Evolutionary conservation across 2,329 filamentous ascomycete genomes (phyloP).

Genomic region (Lojkania enalia): DNA sequence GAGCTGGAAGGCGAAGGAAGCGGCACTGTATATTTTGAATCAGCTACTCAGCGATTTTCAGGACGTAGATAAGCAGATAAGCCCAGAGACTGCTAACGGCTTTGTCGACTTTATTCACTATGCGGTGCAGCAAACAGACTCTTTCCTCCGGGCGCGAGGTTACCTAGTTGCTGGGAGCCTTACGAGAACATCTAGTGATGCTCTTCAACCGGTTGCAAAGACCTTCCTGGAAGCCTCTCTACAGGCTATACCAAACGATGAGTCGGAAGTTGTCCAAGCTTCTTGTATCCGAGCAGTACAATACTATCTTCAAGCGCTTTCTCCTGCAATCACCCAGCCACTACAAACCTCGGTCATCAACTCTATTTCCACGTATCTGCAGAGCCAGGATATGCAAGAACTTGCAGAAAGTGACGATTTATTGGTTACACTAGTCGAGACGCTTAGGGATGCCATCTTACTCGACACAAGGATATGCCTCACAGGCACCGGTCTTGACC

Average conservation of each 20-base stretch:
- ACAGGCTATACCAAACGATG: slow-evolving; percentile 72
- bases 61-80: slow-evolving; percentile 74
- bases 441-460: slow-evolving; percentile 78
- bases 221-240: slow-evolving; percentile 73
- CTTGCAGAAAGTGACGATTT: slow-evolving; percentile 89
- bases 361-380: slow-evolving; percentile 72
- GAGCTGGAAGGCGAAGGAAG: slow-evolving; percentile 72
- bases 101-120: slow-evolving; percentile 82
- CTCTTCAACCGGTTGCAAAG: slow-evolving; percentile 58
- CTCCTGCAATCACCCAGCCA: slow-evolving; percentile 54
- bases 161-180: slow-evolving; percentile 84
- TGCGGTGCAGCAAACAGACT: slow-evolving; percentile 70
- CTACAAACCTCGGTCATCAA: slow-evolving; percentile 65
- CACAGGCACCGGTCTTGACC: slow-evolving; percentile 73
- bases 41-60: slow-evolving; percentile 81
- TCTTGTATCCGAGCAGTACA: slow-evolving; percentile 88
- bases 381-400: slow-evolving; percentile 77
- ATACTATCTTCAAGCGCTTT: slow-evolving; percentile 61
- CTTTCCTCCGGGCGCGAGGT: slow-evolving; percentile 81
- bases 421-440: slow-evolving; percentile 85
- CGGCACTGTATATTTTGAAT: slow-evolving; percentile 82
- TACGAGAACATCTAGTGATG: slow-evolving; percentile 66
- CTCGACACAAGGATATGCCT: slow-evolving; percentile 77
- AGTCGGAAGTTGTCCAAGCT: slow-evolving; percentile 87
- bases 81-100: slow-evolving; percentile 67